Percentiles rank a stretch among this genome's conserved stretches.
Conservation (phyloP, 177 flowering plant species). For the Vitis hybrid region DNA sequence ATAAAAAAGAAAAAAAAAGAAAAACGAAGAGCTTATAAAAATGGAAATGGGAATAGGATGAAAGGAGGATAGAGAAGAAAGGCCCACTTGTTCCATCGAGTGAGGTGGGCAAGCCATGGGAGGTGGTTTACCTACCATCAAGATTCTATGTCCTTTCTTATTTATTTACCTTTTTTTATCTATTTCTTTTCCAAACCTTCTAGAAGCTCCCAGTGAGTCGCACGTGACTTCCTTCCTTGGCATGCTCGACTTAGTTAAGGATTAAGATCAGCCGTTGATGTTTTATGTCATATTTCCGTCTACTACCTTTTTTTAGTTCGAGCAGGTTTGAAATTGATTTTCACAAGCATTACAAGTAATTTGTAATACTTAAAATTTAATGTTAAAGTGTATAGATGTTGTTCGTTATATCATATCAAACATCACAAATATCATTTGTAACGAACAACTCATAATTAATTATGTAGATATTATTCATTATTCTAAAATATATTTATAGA, state of each 20-base stretch:
- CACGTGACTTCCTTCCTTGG: not conserved
- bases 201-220: not conserved
- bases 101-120: conserved; percentile 6
- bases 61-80: too few species aligned
- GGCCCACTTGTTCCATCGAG: not conserved
- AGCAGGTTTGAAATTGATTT: too few species aligned
- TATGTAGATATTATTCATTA: accelerated
- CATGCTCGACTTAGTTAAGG: not conserved
- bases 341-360: too few species aligned
- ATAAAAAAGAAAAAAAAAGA: too few species aligned
- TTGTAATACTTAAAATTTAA: too few species aligned
- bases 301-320: too few species aligned
- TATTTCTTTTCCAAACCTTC: not conserved
- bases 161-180: not conserved
- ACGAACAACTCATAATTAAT: accelerated
- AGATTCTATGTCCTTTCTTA: not conserved
- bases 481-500: too few species aligned
- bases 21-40: too few species aligned
- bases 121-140: conserved; percentile 9
- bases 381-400: too few species aligned
- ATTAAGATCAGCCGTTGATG: conserved; percentile 4
- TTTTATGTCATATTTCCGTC: too few species aligned
- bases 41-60: too few species aligned
- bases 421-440: too few species aligned
- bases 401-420: accelerated